Conservation (phyloP, 2,329 filamentous ascomycete species). For the Huntiella savannae region DNA sequence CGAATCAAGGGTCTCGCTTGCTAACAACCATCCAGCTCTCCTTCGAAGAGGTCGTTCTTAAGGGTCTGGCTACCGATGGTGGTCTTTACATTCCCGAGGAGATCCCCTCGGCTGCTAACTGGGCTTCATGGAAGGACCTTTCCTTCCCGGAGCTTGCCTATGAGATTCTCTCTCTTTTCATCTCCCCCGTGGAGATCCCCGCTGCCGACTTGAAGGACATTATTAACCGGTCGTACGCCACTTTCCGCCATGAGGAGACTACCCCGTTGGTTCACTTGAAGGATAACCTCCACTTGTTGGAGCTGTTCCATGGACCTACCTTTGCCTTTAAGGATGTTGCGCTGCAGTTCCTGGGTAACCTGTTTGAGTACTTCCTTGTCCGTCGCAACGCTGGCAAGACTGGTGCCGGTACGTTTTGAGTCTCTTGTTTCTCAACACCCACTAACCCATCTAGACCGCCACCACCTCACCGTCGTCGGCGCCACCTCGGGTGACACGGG, state of each 20-base stretch:
- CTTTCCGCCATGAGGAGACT: conserved; percentile 62
- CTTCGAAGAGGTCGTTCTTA: conserved; percentile 80
- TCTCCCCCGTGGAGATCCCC: conserved; percentile 69
- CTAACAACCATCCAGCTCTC: conserved; percentile 41
- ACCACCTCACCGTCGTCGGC: conserved; percentile 72
- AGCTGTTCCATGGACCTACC: conserved; percentile 90
- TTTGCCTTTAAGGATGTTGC: conserved; percentile 85
- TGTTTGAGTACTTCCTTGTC: conserved; percentile 76
- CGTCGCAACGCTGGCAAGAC: conserved; percentile 52
- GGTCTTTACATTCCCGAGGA: conserved; percentile 79
- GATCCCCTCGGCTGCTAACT: conserved; percentile 46
- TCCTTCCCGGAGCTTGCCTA: conserved; percentile 68
- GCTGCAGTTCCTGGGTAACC: conserved; percentile 84
- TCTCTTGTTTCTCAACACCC: not conserved
- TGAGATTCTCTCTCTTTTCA: conserved; percentile 72
- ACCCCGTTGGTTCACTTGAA: conserved; percentile 67
- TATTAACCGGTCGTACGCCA: conserved; percentile 69
- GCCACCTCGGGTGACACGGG: conserved; percentile 81
- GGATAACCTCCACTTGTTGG: conserved; percentile 64
- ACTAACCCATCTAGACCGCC: conserved; percentile 30
- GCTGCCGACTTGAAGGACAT: conserved; percentile 61
- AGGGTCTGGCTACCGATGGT: conserved; percentile 70
- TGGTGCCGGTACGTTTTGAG: conserved; percentile 26
- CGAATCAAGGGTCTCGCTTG: not conserved
- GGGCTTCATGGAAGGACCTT: conserved; percentile 59